Evolutionary conservation across 2,329 filamentous ascomycete genomes (phyloP), one percentile per base, ranked within the genome.

Genomic region (Colletotrichum phormii): DNA sequence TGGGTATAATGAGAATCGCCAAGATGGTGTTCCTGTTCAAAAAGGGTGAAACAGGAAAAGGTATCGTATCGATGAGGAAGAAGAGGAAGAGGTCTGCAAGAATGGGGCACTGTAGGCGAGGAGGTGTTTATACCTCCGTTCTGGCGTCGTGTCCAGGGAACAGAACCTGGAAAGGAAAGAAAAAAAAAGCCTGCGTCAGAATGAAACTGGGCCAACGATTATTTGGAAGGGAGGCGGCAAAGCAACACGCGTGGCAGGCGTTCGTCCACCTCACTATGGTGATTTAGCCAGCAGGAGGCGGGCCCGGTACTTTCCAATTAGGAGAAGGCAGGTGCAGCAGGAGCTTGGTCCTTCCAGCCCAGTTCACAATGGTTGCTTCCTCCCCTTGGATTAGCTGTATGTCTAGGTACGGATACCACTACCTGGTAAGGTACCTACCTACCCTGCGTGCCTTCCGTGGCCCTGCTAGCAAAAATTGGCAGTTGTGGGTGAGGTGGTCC

Each of bases 1-100:
- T 55, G 68, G 70, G 70, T 72, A 72, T 72, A 72, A 61, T 70
- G 54, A 46, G 59, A 64, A 72, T 72, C 69, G 69, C 60, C 49
- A 64, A 57, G 51, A 55, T 66, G 62, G 37, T 51, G 64, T 68
- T 68, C 69, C 69, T 72, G 57, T 71, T 22, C 31, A 51, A 62
- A 58, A 61, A 67, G 35, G 33, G 46, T 46, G 62, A 62, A 51
- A 29, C 64, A 64, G 70, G 57, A 64, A 72, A 59, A 70, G 70
- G 60, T 64, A 64, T 64, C 51, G 51, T 64, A 70, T 70, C 60
- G 70, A 55, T 69, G 70, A 51, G 59, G 64, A 26, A 42, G 64
- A 53, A n/a, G 37, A 24, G 35, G 49, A 26, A 37, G 59, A 24
- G 37, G 5, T 1, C 3, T 13, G 5, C 12, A 6, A 7, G 1